Evolutionary conservation across 2,329 filamentous ascomycete species (phyloP), one percentile per base, ranked within the genome.

Genomic region (Xylariaceae sp.): DNA sequence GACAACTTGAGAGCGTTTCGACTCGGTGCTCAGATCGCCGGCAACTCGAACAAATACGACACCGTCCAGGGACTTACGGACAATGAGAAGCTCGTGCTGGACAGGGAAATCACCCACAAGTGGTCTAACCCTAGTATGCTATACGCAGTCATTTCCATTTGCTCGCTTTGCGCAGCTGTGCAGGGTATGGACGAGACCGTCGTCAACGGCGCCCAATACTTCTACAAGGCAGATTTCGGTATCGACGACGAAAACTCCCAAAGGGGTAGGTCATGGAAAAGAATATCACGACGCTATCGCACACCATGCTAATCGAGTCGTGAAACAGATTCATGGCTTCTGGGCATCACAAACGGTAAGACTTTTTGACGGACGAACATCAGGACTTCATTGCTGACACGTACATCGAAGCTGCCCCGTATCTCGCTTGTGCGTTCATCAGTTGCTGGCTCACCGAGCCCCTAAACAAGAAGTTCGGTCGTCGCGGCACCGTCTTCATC

Each of bases 401-500:
- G 11, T 11, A 11, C 29, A 12, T 13, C 26, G 9, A 37, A 61
- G 57, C 64, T 34, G 74, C 74, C 0, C 78, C 78, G 0, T 83
- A 83, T 49, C 72, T 87, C 17, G 79, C 79, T 64, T 87, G 80
- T 50, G 81, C 83, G 3, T 63, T 87, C 33, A 61, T 84, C 36
- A 82, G 84, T 16, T 88, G 83, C 62, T 89, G 85, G 85, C 67
- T 84, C 35, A 87, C 83, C 0, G 79, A 82, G 29, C 85, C 85
- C 1, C 74, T 88, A 61, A 89, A 89, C 63, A 76, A 80, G 41
- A 67, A 57, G 45, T 83, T 88, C 47, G 86, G 85, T 11, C 78
- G 85, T 37, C 74, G 83, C 2, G 84, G 85, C 11, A 87, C 82
- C 2, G 81, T 87, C 37, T 86, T 86, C 57, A 67, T 86, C 28